Conservation (phyloP, 2,329 filamentous ascomycete genomes). For the Verticillium longisporum region DNA sequence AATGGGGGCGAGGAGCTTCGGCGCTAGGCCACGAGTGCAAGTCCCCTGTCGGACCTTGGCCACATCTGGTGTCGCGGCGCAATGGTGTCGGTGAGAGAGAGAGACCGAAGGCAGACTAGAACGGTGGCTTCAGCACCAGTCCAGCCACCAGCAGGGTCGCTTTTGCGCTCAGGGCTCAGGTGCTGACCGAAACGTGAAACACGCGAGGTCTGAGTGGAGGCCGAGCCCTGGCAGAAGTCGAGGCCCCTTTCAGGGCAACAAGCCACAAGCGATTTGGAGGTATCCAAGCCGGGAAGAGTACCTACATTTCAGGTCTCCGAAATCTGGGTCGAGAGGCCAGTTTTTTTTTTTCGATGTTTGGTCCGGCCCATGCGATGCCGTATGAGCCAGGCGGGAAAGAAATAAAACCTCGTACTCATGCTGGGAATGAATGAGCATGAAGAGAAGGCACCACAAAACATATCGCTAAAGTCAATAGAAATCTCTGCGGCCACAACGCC, state of each 20-base stretch:
- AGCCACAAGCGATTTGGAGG: neutral
- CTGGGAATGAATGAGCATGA: neutral
- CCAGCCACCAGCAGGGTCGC: constrained; percentile 3
- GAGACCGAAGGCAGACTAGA: neutral
- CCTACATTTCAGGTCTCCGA: neutral
- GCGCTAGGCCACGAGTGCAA: neutral
- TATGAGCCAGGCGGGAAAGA: neutral
- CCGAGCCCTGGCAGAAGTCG: neutral
- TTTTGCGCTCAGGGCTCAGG: neutral
- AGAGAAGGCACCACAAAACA: neutral
- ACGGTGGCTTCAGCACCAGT: neutral
- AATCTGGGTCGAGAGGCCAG: neutral
- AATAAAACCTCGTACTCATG: neutral
- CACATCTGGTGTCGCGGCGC: neutral
- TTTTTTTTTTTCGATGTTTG: neutral
- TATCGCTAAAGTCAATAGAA: neutral
- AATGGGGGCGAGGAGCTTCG: neutral
- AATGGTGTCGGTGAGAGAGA: neutral
- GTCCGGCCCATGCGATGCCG: neutral
- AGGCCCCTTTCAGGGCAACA: neutral
- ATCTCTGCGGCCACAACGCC: neutral
- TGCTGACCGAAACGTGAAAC: constrained; percentile 10
- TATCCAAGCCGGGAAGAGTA: neutral
- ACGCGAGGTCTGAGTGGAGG: constrained; percentile 1
- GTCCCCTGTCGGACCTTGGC: neutral